Evolutionary conservation across 2,329 filamentous ascomycete genomes (phyloP), one percentile per base, ranked within the genome.

Genomic region (Hypoxylon sp.): DNA sequence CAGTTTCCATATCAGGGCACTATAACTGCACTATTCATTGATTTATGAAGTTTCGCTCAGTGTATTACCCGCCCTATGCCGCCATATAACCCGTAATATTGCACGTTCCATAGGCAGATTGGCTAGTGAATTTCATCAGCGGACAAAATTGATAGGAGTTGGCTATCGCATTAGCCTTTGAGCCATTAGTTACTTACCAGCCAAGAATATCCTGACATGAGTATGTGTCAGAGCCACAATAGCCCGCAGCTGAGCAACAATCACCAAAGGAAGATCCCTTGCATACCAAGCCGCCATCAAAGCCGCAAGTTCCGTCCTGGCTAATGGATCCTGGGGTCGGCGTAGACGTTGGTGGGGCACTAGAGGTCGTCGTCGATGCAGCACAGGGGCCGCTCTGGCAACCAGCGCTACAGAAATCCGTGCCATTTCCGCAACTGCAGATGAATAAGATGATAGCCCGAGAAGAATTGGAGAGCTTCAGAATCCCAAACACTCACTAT

Each of bases 351-450:
- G 33, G 24, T 10, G 29, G 29, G 29, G 24, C 42, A 3, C 11
- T 47, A 14, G 54, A 47, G 35, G 54, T 35, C 6, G 54, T 57
- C 8, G 39, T 47, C 3, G 39, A 47, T 10, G 42, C 14, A 47
- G 39, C 42, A n/a, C 54, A 57, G 1, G 54, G 54, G 11, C 54
- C 54, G 39, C 54, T 47, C 22, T 57, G 53, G 39, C 54, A 57
- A 5, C 39, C 54, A 14, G 39, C n/a, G 8, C 39, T 24, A 17
- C 54, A 57, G 19, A 47, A 57, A 24, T 48, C 39, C 4, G 54
- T 57, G 24, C 42, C 39, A 24, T 57, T 57, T 14, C 54, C 54
- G 19, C 42, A 57, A 35, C 39, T 44, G 14, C 6, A 19, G 14
- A 19, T 44, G 8, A 9, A 5, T 44, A 5, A 44, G 39, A 31